Base-by-base conservation (phyloP, 1,284 basidiomycete genomes). In the Ceratobasidium sp. region DNA sequence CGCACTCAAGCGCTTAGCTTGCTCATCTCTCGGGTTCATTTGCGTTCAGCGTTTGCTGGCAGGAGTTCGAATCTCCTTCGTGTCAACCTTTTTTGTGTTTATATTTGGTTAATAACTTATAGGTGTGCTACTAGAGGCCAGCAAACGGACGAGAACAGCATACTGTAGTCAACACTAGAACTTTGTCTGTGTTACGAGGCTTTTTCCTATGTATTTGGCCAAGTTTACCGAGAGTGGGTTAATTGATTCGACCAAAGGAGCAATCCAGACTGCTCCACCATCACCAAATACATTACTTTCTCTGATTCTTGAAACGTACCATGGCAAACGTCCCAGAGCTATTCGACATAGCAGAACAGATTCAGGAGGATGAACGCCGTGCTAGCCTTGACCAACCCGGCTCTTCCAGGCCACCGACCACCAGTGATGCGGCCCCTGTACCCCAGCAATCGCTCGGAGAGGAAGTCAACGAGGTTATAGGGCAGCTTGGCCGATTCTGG, bases 391-490 rank as follows among this genome's bases (percentile, higher is more conserved):
- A 74, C 64, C 70, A 74, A 49, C 70, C 70, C 32, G 59, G 70
- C 7, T 74, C 70, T 29, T 74, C 81, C 6, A 78, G 79, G 44
- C 62, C 43, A 13, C 68, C 78, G 22, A 73, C 77, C 22, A 54
- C n/a, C n/a, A n/a, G 64, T 34, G 68, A 69, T 37, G 79, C 85
- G 76, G 79, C 81, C 70, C 52, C 79, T 32, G 80, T 80, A 19
- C 82, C 87, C 13, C 88, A 90, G 78, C 91, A 89, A 65, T 90
- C 88, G 76, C 85, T 97, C 66, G 92, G 96, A 81, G 92, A 95
- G 80, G 95, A 97, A 83, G 94, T 97, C 8, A 88, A 88, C 2
- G 92, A 97, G 82, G 95, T 96, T 29, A 89, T 96, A 68, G 93
- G 92, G 25, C 91, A 93, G 80, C 85, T 96, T n/a, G 92, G 91